Percentiles rank a stretch among this genome's conserved stretches.
Conservation (phyloP, 139 green algal genomes). For the Diplosphaera chodatii region DNA sequence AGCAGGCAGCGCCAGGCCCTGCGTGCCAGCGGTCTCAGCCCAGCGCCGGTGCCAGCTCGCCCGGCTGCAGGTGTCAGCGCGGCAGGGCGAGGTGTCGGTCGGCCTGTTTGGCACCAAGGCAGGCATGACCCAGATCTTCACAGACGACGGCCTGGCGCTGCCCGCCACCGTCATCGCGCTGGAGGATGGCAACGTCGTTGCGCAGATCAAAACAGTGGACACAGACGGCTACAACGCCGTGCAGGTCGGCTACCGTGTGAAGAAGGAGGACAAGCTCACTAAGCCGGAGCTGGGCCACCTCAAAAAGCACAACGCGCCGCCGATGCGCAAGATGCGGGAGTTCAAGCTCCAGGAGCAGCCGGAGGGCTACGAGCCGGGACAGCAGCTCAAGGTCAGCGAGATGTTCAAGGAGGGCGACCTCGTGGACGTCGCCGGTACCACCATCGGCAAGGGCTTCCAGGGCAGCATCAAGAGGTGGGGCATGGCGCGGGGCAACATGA, state of each 20-base stretch:
- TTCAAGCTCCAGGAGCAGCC: constrained; percentile 53
- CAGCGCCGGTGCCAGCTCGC: not conserved
- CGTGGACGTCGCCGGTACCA: constrained; percentile 86
- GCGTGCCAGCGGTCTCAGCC: not conserved
- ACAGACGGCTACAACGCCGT: constrained; percentile 93
- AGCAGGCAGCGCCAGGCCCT: not conserved
- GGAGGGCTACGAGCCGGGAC: constrained; percentile 58
- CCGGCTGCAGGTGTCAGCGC: constrained; percentile 11
- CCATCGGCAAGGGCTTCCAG: constrained; percentile 91
- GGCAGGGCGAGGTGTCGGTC: constrained; percentile 45
- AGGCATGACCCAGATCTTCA: constrained; percentile 95
- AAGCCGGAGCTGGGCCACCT: constrained; percentile 93
- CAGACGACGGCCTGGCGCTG: constrained; percentile 68
- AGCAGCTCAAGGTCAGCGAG: constrained; percentile 73
- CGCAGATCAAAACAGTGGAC: constrained; percentile 84
- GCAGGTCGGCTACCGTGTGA: constrained; percentile 73
- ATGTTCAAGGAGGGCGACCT: constrained; percentile 92
- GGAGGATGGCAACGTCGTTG: constrained; percentile 88
- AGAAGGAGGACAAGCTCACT: constrained; percentile 71
- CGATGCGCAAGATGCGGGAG: constrained; percentile 83
- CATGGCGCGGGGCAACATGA: constrained; percentile 90
- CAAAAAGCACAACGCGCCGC: constrained; percentile 69
- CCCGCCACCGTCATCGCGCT: constrained; percentile 89
- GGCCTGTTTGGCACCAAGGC: constrained; percentile 93
- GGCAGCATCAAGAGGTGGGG: constrained; percentile 93